Evolutionary conservation across 1,284 basidiomycete genomes (phyloP), one percentile per base, ranked within the genome.

Genomic region (Cutaneotrichosporon cutaneum): DNA sequence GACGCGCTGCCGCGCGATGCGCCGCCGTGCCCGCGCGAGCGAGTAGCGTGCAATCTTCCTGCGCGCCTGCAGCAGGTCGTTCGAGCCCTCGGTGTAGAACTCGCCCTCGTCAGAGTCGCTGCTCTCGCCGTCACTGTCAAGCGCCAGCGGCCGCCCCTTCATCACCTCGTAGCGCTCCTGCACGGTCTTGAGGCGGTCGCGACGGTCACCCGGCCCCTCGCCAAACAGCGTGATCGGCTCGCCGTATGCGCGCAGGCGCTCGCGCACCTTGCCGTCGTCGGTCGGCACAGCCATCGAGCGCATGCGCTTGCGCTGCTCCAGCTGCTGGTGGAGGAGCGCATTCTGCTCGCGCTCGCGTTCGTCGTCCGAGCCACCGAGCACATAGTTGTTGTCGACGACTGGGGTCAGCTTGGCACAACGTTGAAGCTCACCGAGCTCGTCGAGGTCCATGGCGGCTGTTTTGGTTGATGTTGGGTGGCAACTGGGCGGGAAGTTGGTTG

Each of bases 171-270:
- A 92, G 86, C 92, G 90, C 53, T 90, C 93, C 56, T 96, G 82
- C 2, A 97, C 87, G 78, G 93, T 90, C 67, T 94, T 92, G 66
- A 99, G 82, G 81, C 96, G 91, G 80, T 97, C 94, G 77, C 96
- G 83, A 66, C 96, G 70, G 65, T 85, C 84, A 57, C 82, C 83
- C 4, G 82, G 82, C 63, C 92, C 87, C 85, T 99, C 96, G 62
- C 94, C 96, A 71, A 99, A 99, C 36, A 98, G 84, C 7, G 94
- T 98, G 68, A 97, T 93, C 35, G 96, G 96, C 77, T 99, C 92
- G 32, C 91, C 93, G 66, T 96, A 88, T 78, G 95, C 91, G 61
- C 96, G 84, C 65, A 99, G 83, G 59, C 91, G 84, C 48, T 88
- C 87, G 73, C 90, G 89, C 68, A 99, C 95, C 66, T 90, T 89